Conservation (phyloP, 768 basidiomycete species). For the Ramaria rubella region DNA sequence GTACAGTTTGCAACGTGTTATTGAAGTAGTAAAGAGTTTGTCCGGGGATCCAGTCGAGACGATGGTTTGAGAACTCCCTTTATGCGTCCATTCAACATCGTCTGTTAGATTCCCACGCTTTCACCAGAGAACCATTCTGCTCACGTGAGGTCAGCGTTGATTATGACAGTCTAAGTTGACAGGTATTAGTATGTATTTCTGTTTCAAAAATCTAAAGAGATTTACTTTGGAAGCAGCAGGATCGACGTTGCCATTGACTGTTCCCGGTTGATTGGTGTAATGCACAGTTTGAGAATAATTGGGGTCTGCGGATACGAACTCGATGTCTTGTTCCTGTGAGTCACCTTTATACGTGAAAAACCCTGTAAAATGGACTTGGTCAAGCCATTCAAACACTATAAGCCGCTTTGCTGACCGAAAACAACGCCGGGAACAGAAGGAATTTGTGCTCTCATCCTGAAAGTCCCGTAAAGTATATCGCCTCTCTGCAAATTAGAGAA, state of each 20-base stretch:
- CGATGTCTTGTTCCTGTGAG: constrained; percentile 11
- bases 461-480: constrained; percentile 14
- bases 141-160: constrained; percentile 14
- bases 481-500: neutral
- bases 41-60: constrained; percentile 15
- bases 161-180: neutral
- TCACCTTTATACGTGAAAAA: constrained; percentile 15
- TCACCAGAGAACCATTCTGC: neutral
- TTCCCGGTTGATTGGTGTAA: constrained; percentile 17
- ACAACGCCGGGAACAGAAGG: constrained; percentile 11
- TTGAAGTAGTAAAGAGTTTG: constrained; percentile 11
- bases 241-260: constrained; percentile 13
- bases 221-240: constrained; percentile 12
- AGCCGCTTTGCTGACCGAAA: constrained; percentile 7
- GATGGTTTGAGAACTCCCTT: constrained; percentile 16
- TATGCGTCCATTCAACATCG: neutral
- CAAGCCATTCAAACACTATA: no score
- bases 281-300: constrained; percentile 14
- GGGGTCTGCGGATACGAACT: constrained; percentile 14
- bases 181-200: neutral
- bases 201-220: neutral
- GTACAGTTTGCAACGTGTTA: neutral
- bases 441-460: constrained; percentile 15
- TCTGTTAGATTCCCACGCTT: neutral
- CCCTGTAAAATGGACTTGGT: constrained; percentile 3